phyloP scores from a whole-genome alignment of 73 alveolate species.

The Paramecium tetraurelia region DNA sequence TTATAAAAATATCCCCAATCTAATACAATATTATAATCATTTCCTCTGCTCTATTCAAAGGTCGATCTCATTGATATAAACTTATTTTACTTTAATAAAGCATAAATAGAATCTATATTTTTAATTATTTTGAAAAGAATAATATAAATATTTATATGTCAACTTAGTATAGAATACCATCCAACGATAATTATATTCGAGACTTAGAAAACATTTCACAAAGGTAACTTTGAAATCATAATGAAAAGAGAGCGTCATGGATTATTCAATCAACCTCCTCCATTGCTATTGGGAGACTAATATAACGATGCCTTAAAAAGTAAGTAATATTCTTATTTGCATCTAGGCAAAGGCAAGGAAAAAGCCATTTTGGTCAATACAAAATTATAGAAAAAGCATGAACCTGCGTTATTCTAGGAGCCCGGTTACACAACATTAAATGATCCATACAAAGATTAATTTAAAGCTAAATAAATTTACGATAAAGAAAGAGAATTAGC shows the following conservation, averaged over 20 bases:
- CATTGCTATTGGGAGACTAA: constrained; percentile 3
- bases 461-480: constrained; percentile 12
- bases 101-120: too few species aligned
- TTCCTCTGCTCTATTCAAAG: not conserved
- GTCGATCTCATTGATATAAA: too few species aligned
- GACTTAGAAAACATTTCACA: not conserved
- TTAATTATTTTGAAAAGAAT: not conserved
- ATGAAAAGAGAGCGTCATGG: constrained; percentile 40
- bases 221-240: not conserved
- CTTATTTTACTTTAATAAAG: too few species aligned
- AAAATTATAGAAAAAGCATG: constrained; percentile 16
- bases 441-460: constrained; percentile 29
- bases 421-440: not conserved
- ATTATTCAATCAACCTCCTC: constrained; percentile 17
- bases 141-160: not conserved
- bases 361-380: not conserved
- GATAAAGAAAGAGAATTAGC: constrained; percentile 25
- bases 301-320: constrained; percentile 25
- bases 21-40: not conserved
- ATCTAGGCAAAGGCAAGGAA: not conserved
- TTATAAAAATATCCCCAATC: not conserved
- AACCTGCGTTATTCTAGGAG: not conserved
- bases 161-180: constrained; percentile 29
- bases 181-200: constrained; percentile 9
- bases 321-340: not conserved